Evolutionary conservation across 768 basidiomycete genomes (phyloP), one percentile per base, ranked within the genome.

Genomic region (Mycena vulgaris): DNA sequence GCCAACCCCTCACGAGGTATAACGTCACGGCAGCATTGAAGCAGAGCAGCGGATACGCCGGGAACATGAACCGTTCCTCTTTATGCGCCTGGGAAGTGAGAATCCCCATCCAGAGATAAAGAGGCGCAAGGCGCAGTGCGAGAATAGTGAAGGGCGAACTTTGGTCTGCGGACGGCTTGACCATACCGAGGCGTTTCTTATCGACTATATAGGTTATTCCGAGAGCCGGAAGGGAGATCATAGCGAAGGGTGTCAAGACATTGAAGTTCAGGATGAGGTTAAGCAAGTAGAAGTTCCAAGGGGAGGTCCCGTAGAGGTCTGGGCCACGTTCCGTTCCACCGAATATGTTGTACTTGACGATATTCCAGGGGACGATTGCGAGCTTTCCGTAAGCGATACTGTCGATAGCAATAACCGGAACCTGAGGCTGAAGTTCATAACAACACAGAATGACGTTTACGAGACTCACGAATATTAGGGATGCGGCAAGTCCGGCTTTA

Each of bases 51-150:
- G 95, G 94, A 78, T 97, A 99, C 2, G 89, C 92, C 0, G 98
- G 97, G 80, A 92, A 99, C 91, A 98, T 93, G 83, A 99, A 99
- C n/a, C 98, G 88, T 78, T 99, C 98, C 81, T 99, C 98, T 82
- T 99, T 99, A 82, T 99, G 98, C 1, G 93, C 83, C 81, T 99
- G 97, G 3, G 85, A 74, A 5, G 90, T 90, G 73, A 99, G 82
- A 70, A 98, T 92, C 1, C 81, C 88, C 52, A 92, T 75, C 97
- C 98, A 99, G n/a, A 98, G 72, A 81, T 99, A 98, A 69, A 97
- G 84, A 0, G 96, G 96, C n/a, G 87, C 80, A n/a, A 99, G 84
- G 40, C 96, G 88, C 63, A 97, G 79, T 5, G 87, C 88, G 52
- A 99, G 82, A 51, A 95, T 79, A 1, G 88, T 92, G 75, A 92